Base-by-base conservation (phyloP, 73 alveolate species). In the Paraurostyla sp. region DNA sequence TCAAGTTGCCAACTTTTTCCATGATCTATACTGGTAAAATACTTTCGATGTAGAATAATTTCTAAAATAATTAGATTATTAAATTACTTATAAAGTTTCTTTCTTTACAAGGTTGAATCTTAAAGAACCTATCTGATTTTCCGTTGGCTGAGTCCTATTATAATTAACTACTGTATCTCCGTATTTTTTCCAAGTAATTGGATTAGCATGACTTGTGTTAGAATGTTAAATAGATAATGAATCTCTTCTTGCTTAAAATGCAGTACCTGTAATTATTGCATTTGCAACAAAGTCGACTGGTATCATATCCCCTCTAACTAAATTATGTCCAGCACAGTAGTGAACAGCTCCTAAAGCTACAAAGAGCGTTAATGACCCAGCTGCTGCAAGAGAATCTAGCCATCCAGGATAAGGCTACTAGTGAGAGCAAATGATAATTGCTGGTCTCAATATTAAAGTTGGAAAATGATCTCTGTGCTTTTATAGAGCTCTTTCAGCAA, bases 391-490 rank as follows among this genome's bases (percentile, higher is more conserved):
- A 48, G 96, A 83, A 59, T 96, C 99, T n/a, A 95, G 89, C 99
- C 99, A 96, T 49, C 99, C 99, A 27, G 98, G 97, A 29, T 75
- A 40, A 15, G 99, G 99, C 56, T 95, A 94, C n/a, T 76, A 71
- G 76, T 93, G 85, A 33, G 97, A 60, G 30, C 97, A 85, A 0
- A 96, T 97, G 32, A 96, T 90, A 83, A 96, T 96, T 1, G 98
- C 83, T 27, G 99, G 99, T 45, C 99, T 85, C 11, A 81, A 63
- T 16, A 96, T 95, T 4, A 92, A 45, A 33, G 93, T 35, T 15
- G 97, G 96, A 46, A 96, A 41, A 42, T 84, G 80, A 0, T 95
- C 95, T 58, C 93, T 71, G 20, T 93, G 90, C 56, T 91, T 75
- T n/a, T 51, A 38, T n/a, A 96, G 85, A 13, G 95, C 15, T 63